A percentile compares a stretch with the other conserved stretches of the same genome.
Evolutionary conservation across 345 rosid species (phyloP).

Genomic region (Populus pruinosa): DNA sequence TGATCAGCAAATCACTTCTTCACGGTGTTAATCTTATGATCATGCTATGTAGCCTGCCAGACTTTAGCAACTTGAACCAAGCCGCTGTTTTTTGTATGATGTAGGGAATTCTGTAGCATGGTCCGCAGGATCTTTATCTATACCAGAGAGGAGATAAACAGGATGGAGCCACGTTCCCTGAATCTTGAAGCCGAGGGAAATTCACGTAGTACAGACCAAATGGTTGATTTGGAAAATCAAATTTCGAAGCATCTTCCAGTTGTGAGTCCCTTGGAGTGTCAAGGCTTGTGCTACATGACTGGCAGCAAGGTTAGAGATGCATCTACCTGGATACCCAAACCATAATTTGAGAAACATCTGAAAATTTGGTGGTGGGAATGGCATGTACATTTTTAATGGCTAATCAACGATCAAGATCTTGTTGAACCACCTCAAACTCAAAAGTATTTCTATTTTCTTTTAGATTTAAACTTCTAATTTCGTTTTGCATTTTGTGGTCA

Average conservation of each 20-base stretch:
- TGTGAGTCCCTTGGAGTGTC: neutral
- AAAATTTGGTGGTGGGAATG: neutral
- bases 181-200: constrained; percentile 43
- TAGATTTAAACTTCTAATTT: neutral
- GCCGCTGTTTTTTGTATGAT: neutral
- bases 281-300: neutral
- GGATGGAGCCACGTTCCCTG: constrained; percentile 59
- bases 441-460: neutral
- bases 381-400: neutral
- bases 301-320: neutral
- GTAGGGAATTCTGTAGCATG: constrained; percentile 80
- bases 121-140: constrained; percentile 62
- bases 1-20: neutral
- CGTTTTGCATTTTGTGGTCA: neutral
- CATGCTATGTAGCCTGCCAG: neutral
- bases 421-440: neutral
- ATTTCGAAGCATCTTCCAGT: neutral
- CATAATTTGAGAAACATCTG: neutral
- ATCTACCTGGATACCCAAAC: neutral
- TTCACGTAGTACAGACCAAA: constrained; percentile 21
- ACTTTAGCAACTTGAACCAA: neutral
- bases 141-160: constrained; percentile 75
- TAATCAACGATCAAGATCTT: neutral
- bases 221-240: neutral
- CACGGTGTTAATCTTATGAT: neutral